phyloP scores from a whole-genome alignment of 192 early-diverging fungal genomes.

The Fimicolochytrium jonesii region DNA sequence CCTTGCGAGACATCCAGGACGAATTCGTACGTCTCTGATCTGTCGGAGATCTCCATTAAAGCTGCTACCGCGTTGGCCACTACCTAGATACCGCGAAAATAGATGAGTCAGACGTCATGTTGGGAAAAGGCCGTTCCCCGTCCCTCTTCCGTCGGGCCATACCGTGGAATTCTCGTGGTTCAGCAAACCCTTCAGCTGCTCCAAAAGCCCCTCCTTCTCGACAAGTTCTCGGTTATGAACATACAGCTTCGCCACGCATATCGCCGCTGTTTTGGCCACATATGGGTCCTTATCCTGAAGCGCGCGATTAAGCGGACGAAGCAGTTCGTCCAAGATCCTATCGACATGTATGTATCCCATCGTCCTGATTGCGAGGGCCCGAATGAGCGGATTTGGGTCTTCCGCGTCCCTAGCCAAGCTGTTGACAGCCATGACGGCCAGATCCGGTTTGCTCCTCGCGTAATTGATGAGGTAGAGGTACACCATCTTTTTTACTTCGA shows the following conservation, averaged over 20 bases:
- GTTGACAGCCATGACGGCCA: constrained; percentile 87
- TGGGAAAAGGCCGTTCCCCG: background rate
- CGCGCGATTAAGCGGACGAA: constrained; percentile 78
- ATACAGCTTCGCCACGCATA: constrained; percentile 91
- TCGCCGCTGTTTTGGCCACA: constrained; percentile 93
- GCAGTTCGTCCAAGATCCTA: constrained; percentile 77
- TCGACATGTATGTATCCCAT: constrained; percentile 97
- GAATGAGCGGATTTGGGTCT: constrained; percentile 90
- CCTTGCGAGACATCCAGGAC: constrained; percentile 80
- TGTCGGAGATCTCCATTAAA: constrained; percentile 89
- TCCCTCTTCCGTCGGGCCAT: too few species aligned
- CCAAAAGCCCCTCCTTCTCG: constrained; percentile 84
- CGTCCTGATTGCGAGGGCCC: constrained; percentile 92
- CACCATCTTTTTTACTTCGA: constrained; percentile 68
- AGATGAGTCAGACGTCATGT: too few species aligned
- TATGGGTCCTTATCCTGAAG: constrained; percentile 90
- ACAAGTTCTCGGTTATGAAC: constrained; percentile 83
- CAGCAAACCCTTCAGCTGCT: constrained; percentile 79
- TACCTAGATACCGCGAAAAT: constrained; percentile 53
- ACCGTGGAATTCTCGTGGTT: constrained; percentile 88
- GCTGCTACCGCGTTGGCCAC: constrained; percentile 94
- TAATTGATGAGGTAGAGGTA: constrained; percentile 98
- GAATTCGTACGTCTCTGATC: constrained; percentile 80
- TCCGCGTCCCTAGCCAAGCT: constrained; percentile 86
- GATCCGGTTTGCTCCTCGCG: constrained; percentile 86